Evolutionary conservation across 495 filamentous ascomycete genomes (phyloP).

Genomic region (Hyaloscypha bicolor): DNA sequence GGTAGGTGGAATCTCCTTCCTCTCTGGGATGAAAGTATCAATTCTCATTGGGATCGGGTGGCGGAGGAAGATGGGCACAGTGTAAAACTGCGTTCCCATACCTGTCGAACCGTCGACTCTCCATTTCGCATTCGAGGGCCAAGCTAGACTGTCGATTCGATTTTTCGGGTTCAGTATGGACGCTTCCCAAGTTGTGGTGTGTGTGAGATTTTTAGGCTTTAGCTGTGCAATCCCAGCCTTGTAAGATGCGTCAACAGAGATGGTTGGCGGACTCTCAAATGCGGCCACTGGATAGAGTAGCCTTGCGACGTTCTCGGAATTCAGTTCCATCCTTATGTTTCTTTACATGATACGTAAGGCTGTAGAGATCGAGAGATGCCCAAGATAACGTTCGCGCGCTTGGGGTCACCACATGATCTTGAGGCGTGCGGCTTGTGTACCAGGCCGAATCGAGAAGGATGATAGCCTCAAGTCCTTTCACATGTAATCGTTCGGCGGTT

Average conservation of each 20-base stretch:
- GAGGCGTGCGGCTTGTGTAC: too few species aligned
- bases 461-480: too few species aligned
- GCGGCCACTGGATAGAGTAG: neutral
- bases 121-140: slow-evolving; percentile 15
- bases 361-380: too few species aligned
- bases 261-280: neutral
- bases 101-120: slow-evolving; percentile 21
- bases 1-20: neutral
- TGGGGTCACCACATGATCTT: too few species aligned
- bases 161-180: slow-evolving; percentile 27
- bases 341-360: neutral
- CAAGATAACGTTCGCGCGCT: too few species aligned
- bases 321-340: neutral
- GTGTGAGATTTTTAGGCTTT: neutral
- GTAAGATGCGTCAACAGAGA: neutral
- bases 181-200: neutral
- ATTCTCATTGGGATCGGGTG: slow-evolving; percentile 18
- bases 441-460: too few species aligned
- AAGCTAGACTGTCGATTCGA: slow-evolving; percentile 20
- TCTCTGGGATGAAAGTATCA: slow-evolving; percentile 24
- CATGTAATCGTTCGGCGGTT: too few species aligned
- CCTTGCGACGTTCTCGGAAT: neutral
- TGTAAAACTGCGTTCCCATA: slow-evolving; percentile 16
- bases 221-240: neutral
- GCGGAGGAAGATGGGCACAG: slow-evolving; percentile 3